These are phyloP conservation scores for Cyberlindnera mycetangii DNA, from an alignment of 805 yeast species.

Conservation along the genomic window DNA sequence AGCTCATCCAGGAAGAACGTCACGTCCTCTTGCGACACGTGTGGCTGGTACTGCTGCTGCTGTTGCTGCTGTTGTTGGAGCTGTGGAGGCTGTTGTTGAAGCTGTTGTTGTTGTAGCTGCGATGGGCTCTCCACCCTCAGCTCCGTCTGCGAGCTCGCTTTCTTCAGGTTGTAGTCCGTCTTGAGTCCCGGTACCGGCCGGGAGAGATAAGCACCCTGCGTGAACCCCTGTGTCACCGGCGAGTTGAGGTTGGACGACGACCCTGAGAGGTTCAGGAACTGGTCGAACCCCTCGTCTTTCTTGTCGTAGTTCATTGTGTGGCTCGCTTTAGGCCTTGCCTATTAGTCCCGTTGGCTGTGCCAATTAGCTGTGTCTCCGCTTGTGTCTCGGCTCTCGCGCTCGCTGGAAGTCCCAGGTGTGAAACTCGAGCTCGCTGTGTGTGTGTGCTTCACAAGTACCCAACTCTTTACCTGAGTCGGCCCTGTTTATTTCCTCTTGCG, in stretches of 20 bases:
- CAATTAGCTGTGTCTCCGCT: not conserved
- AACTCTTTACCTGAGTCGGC: not conserved
- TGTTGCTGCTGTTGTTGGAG: not conserved
- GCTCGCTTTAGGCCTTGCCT: no score
- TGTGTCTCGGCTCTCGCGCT: no score
- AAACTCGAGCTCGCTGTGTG: not conserved
- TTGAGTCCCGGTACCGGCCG: conserved; percentile 22
- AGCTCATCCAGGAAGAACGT: conserved; percentile 21
- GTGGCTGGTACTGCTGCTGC: conserved; percentile 3
- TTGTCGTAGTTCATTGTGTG: conserved; percentile 3
- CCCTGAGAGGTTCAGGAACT: conserved; percentile 19
- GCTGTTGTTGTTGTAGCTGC: not conserved
- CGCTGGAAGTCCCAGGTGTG: no score
- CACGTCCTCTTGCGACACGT: conserved; percentile 10
- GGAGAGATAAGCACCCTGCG: conserved; percentile 4
- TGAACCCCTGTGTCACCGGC: conserved; percentile 6
- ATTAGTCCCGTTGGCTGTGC: no score
- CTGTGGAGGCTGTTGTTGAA: not conserved
- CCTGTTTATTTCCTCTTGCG: not conserved
- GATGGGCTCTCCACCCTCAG: conserved; percentile 1
- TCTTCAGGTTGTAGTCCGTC: conserved; percentile 16
- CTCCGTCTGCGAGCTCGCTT: conserved; percentile 17
- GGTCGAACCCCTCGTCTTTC: conserved; percentile 20
- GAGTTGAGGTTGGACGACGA: conserved; percentile 19
- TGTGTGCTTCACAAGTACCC: no score